Conservation (phyloP, 805 yeast species). For the Suhomyces emberorum region DNA sequence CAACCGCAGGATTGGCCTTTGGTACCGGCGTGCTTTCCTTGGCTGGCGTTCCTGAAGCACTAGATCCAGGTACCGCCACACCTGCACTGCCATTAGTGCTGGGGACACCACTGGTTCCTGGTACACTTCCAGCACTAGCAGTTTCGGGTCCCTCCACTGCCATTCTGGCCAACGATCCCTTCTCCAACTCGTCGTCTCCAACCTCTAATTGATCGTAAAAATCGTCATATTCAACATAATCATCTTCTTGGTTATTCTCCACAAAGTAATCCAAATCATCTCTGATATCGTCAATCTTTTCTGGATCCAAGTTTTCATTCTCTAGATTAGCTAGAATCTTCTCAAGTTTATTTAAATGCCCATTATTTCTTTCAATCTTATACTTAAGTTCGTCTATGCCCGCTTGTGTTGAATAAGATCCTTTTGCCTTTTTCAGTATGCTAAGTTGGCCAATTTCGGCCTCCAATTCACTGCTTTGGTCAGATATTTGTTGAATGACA, state of each 20-base stretch:
- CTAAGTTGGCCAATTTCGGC: conserved; percentile 49
- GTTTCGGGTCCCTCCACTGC: conserved; percentile 12
- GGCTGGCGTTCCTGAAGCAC: neutral
- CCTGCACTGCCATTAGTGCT: neutral
- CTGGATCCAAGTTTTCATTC: conserved; percentile 76
- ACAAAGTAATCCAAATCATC: conserved; percentile 93
- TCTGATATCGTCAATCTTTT: conserved; percentile 67
- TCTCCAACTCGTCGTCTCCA: conserved; percentile 34
- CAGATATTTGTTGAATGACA: conserved; percentile 73
- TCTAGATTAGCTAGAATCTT: conserved; percentile 71
- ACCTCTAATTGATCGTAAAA: conserved; percentile 84
- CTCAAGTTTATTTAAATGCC: conserved; percentile 78
- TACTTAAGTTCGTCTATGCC: conserved; percentile 63
- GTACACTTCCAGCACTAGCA: conserved; percentile 9
- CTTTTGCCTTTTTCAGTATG: conserved; percentile 46
- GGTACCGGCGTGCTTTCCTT: neutral
- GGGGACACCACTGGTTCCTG: conserved; percentile 7
- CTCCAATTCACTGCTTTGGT: conserved; percentile 77
- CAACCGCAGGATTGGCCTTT: conserved; percentile 7
- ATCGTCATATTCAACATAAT: conserved; percentile 90
- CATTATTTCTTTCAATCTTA: conserved; percentile 66
- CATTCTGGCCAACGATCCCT: conserved; percentile 23
- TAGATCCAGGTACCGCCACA: neutral
- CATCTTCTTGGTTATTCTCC: conserved; percentile 89
- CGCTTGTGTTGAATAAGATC: conserved; percentile 40